Percentiles rank a stretch among this genome's conserved stretches.
These are phyloP conservation scores for Draba incana DNA, from an alignment of 345 rosid species.

Conservation along the genomic window DNA sequence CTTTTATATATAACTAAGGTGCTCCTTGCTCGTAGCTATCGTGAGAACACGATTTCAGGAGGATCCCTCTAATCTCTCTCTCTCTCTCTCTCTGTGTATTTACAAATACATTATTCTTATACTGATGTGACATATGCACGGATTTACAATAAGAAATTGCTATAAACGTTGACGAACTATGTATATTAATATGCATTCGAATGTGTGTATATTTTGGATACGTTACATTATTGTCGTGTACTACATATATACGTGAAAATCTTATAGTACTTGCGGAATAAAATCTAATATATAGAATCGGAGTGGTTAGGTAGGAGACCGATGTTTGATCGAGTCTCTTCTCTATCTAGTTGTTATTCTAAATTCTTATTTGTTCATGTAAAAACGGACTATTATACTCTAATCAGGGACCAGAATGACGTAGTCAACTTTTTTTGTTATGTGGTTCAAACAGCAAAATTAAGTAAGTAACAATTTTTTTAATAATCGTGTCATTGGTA, in stretches of 20 bases:
- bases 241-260: slow-evolving; percentile 23
- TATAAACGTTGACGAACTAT: slow-evolving; percentile 13
- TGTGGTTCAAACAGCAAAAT: not conserved
- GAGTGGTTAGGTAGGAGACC: slow-evolving; percentile 34
- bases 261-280: slow-evolving; percentile 16
- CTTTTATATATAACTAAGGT: slow-evolving; percentile 44
- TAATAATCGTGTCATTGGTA: not conserved
- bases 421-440: not conserved
- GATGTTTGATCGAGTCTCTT: slow-evolving; percentile 7
- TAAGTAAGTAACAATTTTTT: no score
- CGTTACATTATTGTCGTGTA: slow-evolving; percentile 31
- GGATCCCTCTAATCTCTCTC: slow-evolving; percentile 28
- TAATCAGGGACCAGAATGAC: not conserved
- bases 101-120: not conserved
- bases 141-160: slow-evolving; percentile 3
- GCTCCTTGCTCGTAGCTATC: slow-evolving; percentile 61
- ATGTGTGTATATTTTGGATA: slow-evolving; percentile 8
- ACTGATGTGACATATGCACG: slow-evolving; percentile 34
- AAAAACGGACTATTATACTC: not conserved
- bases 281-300: slow-evolving; percentile 23
- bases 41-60: slow-evolving; percentile 67
- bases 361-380: not conserved
- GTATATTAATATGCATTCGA: not conserved
- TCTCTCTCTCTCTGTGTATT: not conserved
- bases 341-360: not conserved